Conservation (phyloP, 2,329 filamentous ascomycete species). For the Penicillium rolfsii region DNA sequence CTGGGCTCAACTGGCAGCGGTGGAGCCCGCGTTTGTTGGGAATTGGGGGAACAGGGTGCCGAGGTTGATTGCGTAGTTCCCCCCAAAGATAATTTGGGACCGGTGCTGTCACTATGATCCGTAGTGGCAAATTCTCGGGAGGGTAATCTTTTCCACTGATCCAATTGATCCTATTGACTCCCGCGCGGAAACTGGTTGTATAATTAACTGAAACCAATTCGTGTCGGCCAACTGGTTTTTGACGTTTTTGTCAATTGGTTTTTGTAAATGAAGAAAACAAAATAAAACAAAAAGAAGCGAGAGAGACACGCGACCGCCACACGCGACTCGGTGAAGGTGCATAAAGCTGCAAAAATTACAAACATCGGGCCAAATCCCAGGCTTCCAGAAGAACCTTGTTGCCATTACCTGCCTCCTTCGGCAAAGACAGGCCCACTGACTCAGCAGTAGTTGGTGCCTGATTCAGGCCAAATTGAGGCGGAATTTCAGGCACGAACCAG, state of each 20-base stretch:
- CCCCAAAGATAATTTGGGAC: not conserved
- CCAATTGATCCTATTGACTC: not conserved
- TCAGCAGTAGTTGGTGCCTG: not conserved
- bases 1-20: conserved; percentile 6
- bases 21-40: conserved; percentile 31
- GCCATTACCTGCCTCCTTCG: too few relatives aligned
- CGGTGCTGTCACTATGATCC: not conserved
- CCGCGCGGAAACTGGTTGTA: not conserved
- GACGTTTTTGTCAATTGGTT: not conserved
- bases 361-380: not conserved
- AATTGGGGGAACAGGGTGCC: conserved; percentile 18
- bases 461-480: not conserved
- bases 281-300: not conserved
- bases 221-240: not conserved
- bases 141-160: not conserved
- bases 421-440: not conserved
- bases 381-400: not conserved
- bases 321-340: not conserved
- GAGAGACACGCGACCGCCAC: conserved; percentile 5
- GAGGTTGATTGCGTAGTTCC: conserved; percentile 5
- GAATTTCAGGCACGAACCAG: not conserved
- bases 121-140: not conserved
- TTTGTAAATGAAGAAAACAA: not conserved
- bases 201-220: not conserved
- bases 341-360: conserved; percentile 1